Percentiles rank a stretch among this genome's conserved stretches.
phyloP scores from a whole-genome alignment of 441 rosid species.

The Cnidoscolus chayamansa region DNA sequence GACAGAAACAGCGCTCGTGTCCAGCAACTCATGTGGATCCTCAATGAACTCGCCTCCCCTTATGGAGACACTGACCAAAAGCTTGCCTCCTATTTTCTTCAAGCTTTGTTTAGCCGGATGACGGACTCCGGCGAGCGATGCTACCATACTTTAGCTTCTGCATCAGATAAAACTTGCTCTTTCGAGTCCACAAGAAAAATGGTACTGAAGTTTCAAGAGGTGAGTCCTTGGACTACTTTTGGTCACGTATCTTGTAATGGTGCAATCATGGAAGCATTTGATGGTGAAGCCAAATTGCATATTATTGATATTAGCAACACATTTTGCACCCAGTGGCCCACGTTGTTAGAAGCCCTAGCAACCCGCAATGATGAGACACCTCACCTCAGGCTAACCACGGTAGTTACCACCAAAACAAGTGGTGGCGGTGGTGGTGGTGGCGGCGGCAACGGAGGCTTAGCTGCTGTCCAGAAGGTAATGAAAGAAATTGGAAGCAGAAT shows the following conservation, averaged over 20 bases:
- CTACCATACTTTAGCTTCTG: conserved; percentile 50
- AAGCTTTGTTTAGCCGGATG: conserved; percentile 82
- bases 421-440: conserved; percentile 16
- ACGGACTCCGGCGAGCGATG: conserved; percentile 66
- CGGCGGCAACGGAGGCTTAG: conserved; percentile 29
- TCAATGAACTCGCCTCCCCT: conserved; percentile 79
- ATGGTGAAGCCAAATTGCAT: conserved; percentile 70
- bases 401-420: conserved; percentile 39
- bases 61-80: conserved; percentile 85
- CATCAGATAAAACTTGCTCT: conserved; percentile 63
- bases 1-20: conserved; percentile 54
- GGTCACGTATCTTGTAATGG: conserved; percentile 92
- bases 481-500: conserved; percentile 79
- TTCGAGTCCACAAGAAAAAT: conserved; percentile 76
- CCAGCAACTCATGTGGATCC: conserved; percentile 86
- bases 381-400: conserved; percentile 64
- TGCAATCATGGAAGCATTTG: conserved; percentile 85
- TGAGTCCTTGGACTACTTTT: conserved; percentile 88
- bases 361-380: conserved; percentile 87
- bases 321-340: conserved; percentile 97
- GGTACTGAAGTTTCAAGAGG: conserved; percentile 85
- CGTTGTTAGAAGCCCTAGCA: conserved; percentile 85
- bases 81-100: conserved; percentile 77
- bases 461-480: conserved; percentile 57
- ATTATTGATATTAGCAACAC: conserved; percentile 81